Evolutionary conservation across 345 rosid genomes (phyloP).

Genomic region (Laguncularia racemosa): DNA sequence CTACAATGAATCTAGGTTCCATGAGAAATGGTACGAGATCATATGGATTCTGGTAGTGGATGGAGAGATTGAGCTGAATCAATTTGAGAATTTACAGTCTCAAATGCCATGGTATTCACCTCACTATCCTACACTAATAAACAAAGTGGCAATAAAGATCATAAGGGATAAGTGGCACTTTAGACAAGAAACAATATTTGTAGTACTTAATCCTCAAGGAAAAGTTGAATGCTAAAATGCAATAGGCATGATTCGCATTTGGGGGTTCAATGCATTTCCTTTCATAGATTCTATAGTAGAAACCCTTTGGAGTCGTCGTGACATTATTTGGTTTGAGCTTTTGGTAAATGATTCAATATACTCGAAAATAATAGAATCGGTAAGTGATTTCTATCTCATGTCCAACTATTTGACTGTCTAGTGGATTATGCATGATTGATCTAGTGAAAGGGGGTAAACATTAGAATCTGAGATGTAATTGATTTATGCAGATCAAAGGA

Average conservation of each 20-base stretch:
- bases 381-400: not conserved
- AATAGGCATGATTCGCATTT: not conserved
- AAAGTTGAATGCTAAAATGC: constrained; percentile 11
- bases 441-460: not conserved
- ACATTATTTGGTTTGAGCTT: not conserved
- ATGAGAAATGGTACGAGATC: constrained; percentile 48
- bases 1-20: no score
- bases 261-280: not conserved
- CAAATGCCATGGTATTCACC: constrained; percentile 76
- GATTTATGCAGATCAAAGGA: constrained; percentile 7
- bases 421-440: not conserved
- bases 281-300: constrained; percentile 13
- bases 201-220: constrained; percentile 82
- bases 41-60: constrained; percentile 78
- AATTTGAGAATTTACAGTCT: constrained; percentile 38
- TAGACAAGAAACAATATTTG: constrained; percentile 52
- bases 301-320: not conserved
- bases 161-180: constrained; percentile 62
- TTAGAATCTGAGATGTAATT: not conserved
- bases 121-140: constrained; percentile 46
- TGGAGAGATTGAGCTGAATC: constrained; percentile 32
- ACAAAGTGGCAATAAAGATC: constrained; percentile 40
- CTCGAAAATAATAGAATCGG: not conserved
- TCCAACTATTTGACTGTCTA: no score
- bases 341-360: not conserved